Base-by-base conservation (phyloP, 208 protist species). In the Wallacemonas collosoma region DNA sequence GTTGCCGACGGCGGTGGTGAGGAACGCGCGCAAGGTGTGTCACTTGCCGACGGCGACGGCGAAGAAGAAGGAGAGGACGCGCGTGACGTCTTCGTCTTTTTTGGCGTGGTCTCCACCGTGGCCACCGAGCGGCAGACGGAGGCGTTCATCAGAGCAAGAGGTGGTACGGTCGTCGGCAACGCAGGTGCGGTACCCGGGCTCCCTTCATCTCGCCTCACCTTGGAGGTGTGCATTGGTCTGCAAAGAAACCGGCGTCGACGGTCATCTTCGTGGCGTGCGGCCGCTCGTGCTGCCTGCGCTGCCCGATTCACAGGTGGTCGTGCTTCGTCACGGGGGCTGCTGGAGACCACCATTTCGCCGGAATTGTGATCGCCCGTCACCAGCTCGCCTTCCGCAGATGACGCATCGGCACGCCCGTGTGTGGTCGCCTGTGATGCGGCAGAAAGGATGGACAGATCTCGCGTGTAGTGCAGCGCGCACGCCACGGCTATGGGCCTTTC, bases 1-100 rank as follows among this genome's bases (percentile, higher is more conserved):
- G 60, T 51, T 8, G 60, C 40, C 17, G 60, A n/a, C 12, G 60
- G 60, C 38, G 60, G 60, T 41, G 43, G 60, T 3, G 60, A 62
- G 17, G 56, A 36, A 6, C 56, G 8, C 7, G 60, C 38, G 4
- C 17, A 47, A n/a, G 60, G 60, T n/a, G 40, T 65, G 60, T 26
- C 45, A 12, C 12, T 12, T 6, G 12, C 8, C 6, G 45, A 50
- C 6, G 45, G 45, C 45, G 45, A 50, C 12, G 26, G 26, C 26
- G 26, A 26, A 26, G 26, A 26, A 26, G 26, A 26, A 26, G 26
- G 26, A 26, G 26, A 26, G 26, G 26, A 26, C 48, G 15, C 15
- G 11, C 48, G 9, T 53, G 48, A 53, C 48, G 11, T 1, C 48
- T 9, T 15, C 47, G 14, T 51, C 14, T 8, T 51, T 14, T 8